These are phyloP conservation scores for Conticribra guillardii DNA, from an alignment of 108 stramenopile genomes.

Conservation along the genomic window DNA sequence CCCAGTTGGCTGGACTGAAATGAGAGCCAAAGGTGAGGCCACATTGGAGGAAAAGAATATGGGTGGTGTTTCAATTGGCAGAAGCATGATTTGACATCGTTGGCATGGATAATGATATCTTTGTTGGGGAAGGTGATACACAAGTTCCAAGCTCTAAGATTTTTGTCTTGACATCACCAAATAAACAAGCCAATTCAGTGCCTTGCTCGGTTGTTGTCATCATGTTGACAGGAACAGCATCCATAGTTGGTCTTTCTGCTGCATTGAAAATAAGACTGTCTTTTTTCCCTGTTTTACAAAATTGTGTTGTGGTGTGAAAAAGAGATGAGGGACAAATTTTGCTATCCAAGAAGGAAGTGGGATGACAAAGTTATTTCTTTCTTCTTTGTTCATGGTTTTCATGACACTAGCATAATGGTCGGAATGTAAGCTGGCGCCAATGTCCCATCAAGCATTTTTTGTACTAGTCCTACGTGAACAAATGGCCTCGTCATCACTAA, in stretches of 20 bases:
- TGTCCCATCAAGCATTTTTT: too few species aligned
- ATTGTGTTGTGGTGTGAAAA: conserved; percentile 13
- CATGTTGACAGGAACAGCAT: neutral
- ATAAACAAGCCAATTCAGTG: neutral
- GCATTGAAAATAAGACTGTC: neutral
- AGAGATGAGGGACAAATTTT: conserved; percentile 6
- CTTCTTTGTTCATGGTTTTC: conserved; percentile 15
- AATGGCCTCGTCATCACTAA: too few species aligned
- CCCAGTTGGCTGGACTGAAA: conserved; percentile 1
- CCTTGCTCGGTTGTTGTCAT: neutral
- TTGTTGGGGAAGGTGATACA: neutral
- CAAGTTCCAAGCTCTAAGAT: neutral
- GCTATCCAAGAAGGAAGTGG: conserved; percentile 6
- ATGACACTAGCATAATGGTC: too few species aligned
- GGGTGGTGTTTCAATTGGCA: neutral
- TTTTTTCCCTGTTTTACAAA: conserved; percentile 8
- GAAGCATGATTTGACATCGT: conserved; percentile 4
- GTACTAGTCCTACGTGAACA: too few species aligned
- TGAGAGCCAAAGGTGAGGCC: neutral
- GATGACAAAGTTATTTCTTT: conserved; percentile 10
- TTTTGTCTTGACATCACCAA: neutral
- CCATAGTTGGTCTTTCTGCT: neutral
- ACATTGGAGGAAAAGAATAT: neutral
- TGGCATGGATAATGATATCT: neutral
- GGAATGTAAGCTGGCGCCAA: too few species aligned